These are phyloP conservation scores for Fusarium nanum DNA, from an alignment of 2,329 filamentous ascomycete species.

Conservation along the genomic window DNA sequence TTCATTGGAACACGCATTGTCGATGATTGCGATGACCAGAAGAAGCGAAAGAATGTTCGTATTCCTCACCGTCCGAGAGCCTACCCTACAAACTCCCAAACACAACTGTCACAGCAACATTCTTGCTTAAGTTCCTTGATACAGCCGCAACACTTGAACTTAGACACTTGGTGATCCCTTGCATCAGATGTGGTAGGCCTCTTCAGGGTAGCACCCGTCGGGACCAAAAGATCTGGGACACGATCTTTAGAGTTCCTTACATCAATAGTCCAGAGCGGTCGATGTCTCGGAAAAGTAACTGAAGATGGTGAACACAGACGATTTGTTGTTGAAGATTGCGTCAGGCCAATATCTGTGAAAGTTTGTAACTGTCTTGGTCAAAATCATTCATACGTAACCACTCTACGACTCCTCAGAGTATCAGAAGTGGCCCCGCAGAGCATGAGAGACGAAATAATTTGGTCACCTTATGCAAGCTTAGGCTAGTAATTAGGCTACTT, in stretches of 20 bases:
- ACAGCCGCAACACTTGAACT: background rate
- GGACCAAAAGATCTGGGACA: conserved; percentile 7
- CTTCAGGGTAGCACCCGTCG: conserved; percentile 25
- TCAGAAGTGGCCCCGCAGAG: no score
- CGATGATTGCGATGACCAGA: background rate
- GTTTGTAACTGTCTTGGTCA: background rate
- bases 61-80: background rate
- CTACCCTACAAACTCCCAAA: background rate
- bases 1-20: background rate
- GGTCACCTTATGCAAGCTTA: no score
- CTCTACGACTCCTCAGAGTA: background rate
- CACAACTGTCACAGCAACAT: background rate
- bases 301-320: conserved; percentile 8
- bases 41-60: background rate
- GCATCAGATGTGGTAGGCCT: conserved; percentile 1
- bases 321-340: background rate
- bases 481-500: no score
- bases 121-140: background rate
- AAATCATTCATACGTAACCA: background rate
- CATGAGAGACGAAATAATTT: no score
- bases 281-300: conserved; percentile 30
- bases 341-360: background rate
- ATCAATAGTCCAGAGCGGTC: conserved; percentile 8
- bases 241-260: conserved; percentile 6
- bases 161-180: conserved; percentile 7